Evolutionary conservation across 2,329 filamentous ascomycete genomes (phyloP), one percentile per base, ranked within the genome.

Genomic region (Huntiella savannae): DNA sequence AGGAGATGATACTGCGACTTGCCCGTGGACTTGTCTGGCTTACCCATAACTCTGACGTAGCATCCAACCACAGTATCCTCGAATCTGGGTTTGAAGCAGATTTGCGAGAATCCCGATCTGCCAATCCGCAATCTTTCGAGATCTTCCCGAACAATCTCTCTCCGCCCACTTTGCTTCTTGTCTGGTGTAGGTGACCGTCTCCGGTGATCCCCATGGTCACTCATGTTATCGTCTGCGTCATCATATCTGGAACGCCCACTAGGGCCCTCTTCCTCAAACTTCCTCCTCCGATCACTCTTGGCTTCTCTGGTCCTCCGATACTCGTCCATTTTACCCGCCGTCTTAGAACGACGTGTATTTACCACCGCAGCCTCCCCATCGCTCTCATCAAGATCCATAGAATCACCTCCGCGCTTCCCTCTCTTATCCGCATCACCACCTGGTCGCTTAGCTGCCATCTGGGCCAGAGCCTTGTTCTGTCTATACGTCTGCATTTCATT

Each of bases 1-100:
- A 50, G 40, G 73, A 98, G 81, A 50, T 88, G 81, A 61, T 98
- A 98, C 53, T 83, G 73, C 51, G 82, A 80, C 49, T 78, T 67
- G 3, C 80, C 79, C 3, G 74, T 82, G 16, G 77, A 70, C 8
- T 73, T 73, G 57, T 92, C 81, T 10, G 79, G 71, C 1, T 87
- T 88, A 48, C 95, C 75, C 51, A 79, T 82, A 53, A 96, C 76
- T 44, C 91, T 82, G 34, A 80, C 79, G 59, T 82, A 98, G 60
- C 86, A 92, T 44, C 85, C 85, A 12, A 69, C 75, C 55, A 95
- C 82, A 28, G 81, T 72, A 6, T 81, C 66, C 47, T 93, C 82
- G 54, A 98, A 95, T 3, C 79, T 79, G 8, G 91, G 91, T 54
- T 87, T 88, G 65, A 93, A 94, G 68, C 86, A 95, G 47, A 94